A percentile compares a stretch with the other conserved stretches of the same genome.
phyloP scores from a whole-genome alignment of 2,329 filamentous ascomycete genomes.

The Exophiala lecanii-corni region DNA sequence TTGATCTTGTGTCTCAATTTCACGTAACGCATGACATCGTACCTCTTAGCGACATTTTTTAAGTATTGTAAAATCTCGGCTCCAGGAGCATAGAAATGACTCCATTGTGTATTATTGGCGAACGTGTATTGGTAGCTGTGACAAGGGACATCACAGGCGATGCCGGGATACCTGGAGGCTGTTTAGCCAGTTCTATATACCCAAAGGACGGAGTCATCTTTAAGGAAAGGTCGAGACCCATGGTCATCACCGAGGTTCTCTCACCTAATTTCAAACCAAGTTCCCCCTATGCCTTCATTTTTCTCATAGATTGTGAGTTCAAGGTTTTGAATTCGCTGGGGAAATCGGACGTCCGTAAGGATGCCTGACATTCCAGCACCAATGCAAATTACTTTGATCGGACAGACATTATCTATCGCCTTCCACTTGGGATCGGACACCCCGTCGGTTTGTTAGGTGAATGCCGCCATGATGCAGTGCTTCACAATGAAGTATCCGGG shows the following conservation, averaged over 20 bases:
- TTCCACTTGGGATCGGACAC: too few species aligned
- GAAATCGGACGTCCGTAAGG: constrained; percentile 32
- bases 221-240: too few species aligned
- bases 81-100: constrained; percentile 18
- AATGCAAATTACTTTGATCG: constrained; percentile 34
- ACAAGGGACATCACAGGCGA: constrained; percentile 38
- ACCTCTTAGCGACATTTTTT: constrained; percentile 13
- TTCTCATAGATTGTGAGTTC: constrained; percentile 28
- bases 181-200: too few species aligned
- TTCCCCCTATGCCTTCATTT: constrained; percentile 30
- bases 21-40: constrained; percentile 22
- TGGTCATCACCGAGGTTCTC: too few species aligned
- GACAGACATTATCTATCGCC: constrained; percentile 5
- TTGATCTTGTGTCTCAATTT: constrained; percentile 15
- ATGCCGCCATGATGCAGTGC: too few species aligned
- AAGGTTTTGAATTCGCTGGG: constrained; percentile 15
- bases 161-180: constrained; percentile 6
- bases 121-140: constrained; percentile 49
- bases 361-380: constrained; percentile 40
- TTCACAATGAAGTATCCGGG: too few species aligned
- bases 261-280: constrained; percentile 31
- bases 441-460: too few species aligned
- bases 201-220: too few species aligned
- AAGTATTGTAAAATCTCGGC: constrained; percentile 21
- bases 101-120: constrained; percentile 35